These are phyloP conservation scores for Erythrobasidium yunnanense DNA, from an alignment of 768 basidiomycete genomes.

Conservation along the genomic window DNA sequence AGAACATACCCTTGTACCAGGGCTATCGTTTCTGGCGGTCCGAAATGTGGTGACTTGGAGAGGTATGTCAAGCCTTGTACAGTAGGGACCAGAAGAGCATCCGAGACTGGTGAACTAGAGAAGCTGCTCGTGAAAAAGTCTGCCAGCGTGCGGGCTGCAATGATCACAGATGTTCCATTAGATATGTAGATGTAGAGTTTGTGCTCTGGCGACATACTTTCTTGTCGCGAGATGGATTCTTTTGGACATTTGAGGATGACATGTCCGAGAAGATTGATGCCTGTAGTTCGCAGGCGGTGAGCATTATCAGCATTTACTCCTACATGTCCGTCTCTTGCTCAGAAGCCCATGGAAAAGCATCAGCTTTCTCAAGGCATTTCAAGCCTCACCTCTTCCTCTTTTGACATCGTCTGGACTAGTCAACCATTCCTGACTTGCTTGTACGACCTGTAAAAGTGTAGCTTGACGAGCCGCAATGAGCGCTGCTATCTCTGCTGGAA, in stretches of 20 bases:
- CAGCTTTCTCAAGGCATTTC: too few species aligned
- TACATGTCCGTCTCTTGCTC: conserved; percentile 12
- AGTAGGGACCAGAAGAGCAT: conserved; percentile 69
- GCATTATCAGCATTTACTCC: conserved; percentile 14
- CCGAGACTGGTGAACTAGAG: conserved; percentile 50
- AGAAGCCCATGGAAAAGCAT: too few species aligned
- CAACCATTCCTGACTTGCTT: not conserved
- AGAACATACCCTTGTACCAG: conserved; percentile 56
- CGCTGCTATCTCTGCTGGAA: not conserved
- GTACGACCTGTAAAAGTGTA: not conserved
- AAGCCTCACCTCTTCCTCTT: not conserved
- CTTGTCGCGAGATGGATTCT: conserved; percentile 62
- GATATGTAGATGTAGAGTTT: too few species aligned
- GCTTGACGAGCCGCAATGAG: not conserved
- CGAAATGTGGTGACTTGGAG: conserved; percentile 54
- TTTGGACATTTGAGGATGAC: conserved; percentile 56
- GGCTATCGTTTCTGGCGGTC: conserved; percentile 54
- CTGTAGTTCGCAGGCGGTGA: conserved; percentile 45
- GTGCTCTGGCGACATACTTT: conserved; percentile 60
- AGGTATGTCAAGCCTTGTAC: conserved; percentile 64
- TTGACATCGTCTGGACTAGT: not conserved
- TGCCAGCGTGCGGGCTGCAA: conserved; percentile 64
- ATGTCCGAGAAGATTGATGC: conserved; percentile 68
- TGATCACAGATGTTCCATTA: too few species aligned
- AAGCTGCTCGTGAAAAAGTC: conserved; percentile 76